phyloP scores from a whole-genome alignment of 2,329 filamentous ascomycete genomes.

The Tolypocladium ovalisporum region DNA sequence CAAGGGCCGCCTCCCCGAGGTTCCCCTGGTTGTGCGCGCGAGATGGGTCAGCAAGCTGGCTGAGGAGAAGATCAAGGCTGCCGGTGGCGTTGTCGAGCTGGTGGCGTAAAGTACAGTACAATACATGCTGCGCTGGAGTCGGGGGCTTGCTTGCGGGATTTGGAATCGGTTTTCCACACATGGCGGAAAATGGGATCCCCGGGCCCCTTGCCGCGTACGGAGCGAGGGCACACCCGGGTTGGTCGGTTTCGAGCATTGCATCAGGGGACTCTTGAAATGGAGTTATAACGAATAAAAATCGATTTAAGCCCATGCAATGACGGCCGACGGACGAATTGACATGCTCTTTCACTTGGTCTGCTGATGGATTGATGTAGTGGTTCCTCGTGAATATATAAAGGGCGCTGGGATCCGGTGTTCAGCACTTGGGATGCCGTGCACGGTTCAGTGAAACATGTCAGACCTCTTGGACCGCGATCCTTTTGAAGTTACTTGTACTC shows the following conservation, averaged over 20 bases:
- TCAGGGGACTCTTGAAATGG: constrained; percentile 26
- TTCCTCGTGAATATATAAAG: too few relatives aligned
- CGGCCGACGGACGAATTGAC: background rate
- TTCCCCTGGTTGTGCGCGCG: constrained; percentile 89
- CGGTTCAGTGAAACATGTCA: too few relatives aligned
- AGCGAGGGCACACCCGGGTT: constrained; percentile 17
- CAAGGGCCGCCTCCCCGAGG: constrained; percentile 89
- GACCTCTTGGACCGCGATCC: too few relatives aligned
- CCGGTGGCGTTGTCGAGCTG: constrained; percentile 90
- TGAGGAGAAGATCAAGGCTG: constrained; percentile 98
- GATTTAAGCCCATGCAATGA: constrained; percentile 20
- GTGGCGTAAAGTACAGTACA: constrained; percentile 54
- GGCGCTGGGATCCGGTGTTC: too few relatives aligned
- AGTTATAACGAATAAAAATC: constrained; percentile 30
- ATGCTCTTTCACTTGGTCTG: background rate
- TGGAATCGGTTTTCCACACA: constrained; percentile 7
- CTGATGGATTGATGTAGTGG: background rate
- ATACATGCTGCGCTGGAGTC: background rate
- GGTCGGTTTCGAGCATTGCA: constrained; percentile 31
- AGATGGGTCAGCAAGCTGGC: constrained; percentile 93
- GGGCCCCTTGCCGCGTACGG: constrained; percentile 5
- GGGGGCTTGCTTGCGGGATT: constrained; percentile 3
- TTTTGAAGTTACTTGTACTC: too few relatives aligned
- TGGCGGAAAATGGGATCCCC: constrained; percentile 6
- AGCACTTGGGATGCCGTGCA: too few relatives aligned